Conservation (phyloP, 495 filamentous ascomycete species). For the Penicillium argentinense region DNA sequence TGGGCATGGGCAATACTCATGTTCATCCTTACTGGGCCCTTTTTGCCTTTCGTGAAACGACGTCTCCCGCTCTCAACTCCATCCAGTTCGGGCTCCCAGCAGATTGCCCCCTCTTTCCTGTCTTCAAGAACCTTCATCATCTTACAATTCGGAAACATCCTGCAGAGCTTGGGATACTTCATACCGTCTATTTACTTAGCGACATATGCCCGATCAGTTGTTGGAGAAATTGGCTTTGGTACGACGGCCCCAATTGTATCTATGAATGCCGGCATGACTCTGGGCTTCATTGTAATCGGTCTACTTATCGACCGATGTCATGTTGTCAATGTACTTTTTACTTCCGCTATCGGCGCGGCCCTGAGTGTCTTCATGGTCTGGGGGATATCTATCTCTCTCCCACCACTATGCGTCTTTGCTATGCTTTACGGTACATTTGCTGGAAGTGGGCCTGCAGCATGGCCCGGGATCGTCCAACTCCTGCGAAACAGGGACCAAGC, state of each 20-base stretch:
- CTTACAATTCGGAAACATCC: conserved; percentile 51
- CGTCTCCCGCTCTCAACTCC: conserved; percentile 4
- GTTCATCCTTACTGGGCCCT: conserved; percentile 45
- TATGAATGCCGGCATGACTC: conserved; percentile 49
- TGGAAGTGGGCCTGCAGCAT: conserved; percentile 53
- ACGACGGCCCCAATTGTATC: conserved; percentile 47
- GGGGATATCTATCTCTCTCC: conserved; percentile 55
- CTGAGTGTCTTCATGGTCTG: conserved; percentile 61
- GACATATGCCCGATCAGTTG: conserved; percentile 47
- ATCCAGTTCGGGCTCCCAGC: too few relatives aligned
- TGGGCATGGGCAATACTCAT: conserved; percentile 44
- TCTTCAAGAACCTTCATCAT: conserved; percentile 47
- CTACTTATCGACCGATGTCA: conserved; percentile 52
- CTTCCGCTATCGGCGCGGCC: conserved; percentile 51
- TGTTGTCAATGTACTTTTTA: conserved; percentile 54
- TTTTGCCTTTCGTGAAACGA: conserved; percentile 51
- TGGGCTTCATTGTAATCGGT: conserved; percentile 58
- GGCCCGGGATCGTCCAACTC: conserved; percentile 57
- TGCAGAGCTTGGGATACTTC: conserved; percentile 60
- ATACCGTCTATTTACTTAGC: conserved; percentile 60
- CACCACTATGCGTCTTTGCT: conserved; percentile 56
- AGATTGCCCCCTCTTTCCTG: too few relatives aligned
- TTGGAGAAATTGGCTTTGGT: conserved; percentile 24
- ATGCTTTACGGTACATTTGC: conserved; percentile 64
- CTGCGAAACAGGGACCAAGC: conserved; percentile 36